Conservation (phyloP, 495 filamentous ascomycete species). For the Talaromyces stipitatus region DNA sequence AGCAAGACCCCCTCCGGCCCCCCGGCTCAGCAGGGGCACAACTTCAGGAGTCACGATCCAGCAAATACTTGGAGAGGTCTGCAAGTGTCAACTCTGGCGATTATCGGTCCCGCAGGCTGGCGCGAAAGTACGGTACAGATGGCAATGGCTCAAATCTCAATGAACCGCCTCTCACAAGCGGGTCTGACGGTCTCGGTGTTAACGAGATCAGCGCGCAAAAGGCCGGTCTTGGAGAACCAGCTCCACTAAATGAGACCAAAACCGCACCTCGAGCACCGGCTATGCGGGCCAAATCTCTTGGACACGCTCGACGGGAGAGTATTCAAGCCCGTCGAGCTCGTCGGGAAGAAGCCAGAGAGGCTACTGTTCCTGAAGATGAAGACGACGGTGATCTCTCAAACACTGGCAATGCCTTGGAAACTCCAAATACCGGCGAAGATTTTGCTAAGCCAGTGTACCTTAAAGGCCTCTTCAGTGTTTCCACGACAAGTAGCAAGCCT, state of each 20-base stretch:
- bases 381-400: conserved; percentile 54
- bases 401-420: conserved; percentile 41
- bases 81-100: conserved; percentile 85
- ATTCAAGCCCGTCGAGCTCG: conserved; percentile 74
- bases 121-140: conserved; percentile 50
- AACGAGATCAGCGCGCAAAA: conserved; percentile 34
- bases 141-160: conserved; percentile 39
- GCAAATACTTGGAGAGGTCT: conserved; percentile 65
- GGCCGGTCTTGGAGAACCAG: conserved; percentile 24
- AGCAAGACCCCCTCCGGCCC: conserved; percentile 65
- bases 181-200: conserved; percentile 61
- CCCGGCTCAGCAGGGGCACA: conserved; percentile 47
- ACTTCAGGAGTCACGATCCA: conserved; percentile 42
- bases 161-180: conserved; percentile 65
- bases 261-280: conserved; percentile 32
- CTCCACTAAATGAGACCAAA: conserved; percentile 17
- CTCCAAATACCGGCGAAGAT: conserved; percentile 46
- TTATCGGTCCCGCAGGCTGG: conserved; percentile 53
- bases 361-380: conserved; percentile 67
- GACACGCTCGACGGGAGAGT: conserved; percentile 82
- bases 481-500: conserved; percentile 89
- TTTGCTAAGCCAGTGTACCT: conserved; percentile 86
- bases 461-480: conserved; percentile 96
- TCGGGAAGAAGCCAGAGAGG: conserved; percentile 57
- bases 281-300: conserved; percentile 78